A percentile compares a stretch with the other conserved stretches of the same genome.
Conservation (phyloP, 768 basidiomycete species). For the Suillus lakei region DNA sequence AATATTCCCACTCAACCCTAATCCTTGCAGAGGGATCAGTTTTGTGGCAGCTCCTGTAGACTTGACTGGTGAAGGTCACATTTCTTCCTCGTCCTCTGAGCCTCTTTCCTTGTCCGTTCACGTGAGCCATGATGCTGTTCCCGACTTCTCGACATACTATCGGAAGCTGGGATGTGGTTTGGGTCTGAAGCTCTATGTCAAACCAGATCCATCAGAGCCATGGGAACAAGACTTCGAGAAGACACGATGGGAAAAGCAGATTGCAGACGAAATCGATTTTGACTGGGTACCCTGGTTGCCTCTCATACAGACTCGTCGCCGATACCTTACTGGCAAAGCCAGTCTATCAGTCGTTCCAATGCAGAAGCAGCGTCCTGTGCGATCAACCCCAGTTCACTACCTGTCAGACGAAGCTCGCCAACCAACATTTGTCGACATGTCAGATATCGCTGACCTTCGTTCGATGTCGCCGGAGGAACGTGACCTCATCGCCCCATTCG, state of each 20-base stretch:
- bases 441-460: conserved; percentile 3
- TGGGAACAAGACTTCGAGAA: background rate
- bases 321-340: background rate
- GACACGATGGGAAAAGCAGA: background rate
- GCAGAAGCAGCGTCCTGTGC: background rate
- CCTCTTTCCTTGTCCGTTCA: background rate
- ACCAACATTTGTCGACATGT: conserved; percentile 9
- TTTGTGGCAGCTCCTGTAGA: background rate
- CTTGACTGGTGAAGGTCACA: background rate
- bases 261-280: background rate
- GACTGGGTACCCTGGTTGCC: conserved; percentile 11
- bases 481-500: conserved; percentile 6
- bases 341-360: background rate
- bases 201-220: background rate
- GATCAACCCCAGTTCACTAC: conserved; percentile 10
- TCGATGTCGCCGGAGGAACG: conserved; percentile 3
- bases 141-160: conserved; percentile 8
- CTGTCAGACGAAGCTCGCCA: conserved; percentile 8
- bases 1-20: background rate
- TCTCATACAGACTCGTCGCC: background rate
- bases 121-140: background rate
- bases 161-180: background rate
- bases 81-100: background rate
- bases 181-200: background rate
- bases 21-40: background rate